Base-by-base conservation (phyloP, 495 filamentous ascomycete species). In the Emericellopsis terricola region DNA sequence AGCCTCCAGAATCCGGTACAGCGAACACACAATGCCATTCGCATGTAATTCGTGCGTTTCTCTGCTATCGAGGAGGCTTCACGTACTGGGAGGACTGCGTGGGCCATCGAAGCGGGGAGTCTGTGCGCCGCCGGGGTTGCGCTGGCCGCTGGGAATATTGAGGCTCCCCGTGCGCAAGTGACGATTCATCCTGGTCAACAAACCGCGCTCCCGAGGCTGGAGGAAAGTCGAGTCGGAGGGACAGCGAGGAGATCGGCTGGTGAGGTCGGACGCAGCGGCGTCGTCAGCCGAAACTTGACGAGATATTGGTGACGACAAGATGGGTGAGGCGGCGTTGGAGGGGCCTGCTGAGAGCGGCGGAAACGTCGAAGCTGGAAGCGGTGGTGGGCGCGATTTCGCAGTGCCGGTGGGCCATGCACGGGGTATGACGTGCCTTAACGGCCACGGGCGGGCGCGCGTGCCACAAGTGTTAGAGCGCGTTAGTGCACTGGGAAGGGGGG, bases 1-100 rank as follows among this genome's bases (percentile, higher is more conserved):
- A 18, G 31, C 7, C 9, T 28, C 32, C 11, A 19, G 15, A 13
- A 30, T n/a, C n/a, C n/a, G n/a, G n/a, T n/a, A n/a, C n/a, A n/a
- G n/a, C n/a, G n/a, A n/a, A n/a, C n/a, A n/a, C n/a, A n/a, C n/a
- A n/a, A n/a, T n/a, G n/a, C n/a, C n/a, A n/a, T n/a, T n/a, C n/a
- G n/a, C n/a, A n/a, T n/a, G n/a, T n/a, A n/a, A n/a, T n/a, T n/a
- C n/a, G n/a, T n/a, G n/a, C n/a, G n/a, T n/a, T n/a, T n/a, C 10
- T 38, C 3, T 13, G 27, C 36, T 15, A 38, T 27, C 18, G 13
- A 31, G 35, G 15, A 37, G 21, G 28, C 0, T 11, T 3, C 16
- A 60, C 75, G 49, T 56, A 86, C 78, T 87, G 5, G 85, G 84
- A 30, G 85, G 85, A 53, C 84, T 92, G 47, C 84, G 66, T 17